Conservation (phyloP, 1,139 yeast genomes). For the Meyerozyma guilliermondii region DNA sequence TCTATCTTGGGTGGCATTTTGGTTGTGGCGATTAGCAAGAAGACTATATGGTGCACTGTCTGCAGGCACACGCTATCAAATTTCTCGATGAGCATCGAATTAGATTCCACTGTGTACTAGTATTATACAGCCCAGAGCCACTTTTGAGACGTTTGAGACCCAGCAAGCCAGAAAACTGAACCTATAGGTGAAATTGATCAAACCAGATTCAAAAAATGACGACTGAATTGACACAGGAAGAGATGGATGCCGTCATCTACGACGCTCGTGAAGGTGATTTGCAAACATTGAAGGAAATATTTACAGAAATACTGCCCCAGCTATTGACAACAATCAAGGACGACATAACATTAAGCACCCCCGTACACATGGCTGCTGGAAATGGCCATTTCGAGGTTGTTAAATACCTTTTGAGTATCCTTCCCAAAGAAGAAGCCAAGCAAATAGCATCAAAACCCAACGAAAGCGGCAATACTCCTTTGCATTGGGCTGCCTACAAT, state of each 20-base stretch:
- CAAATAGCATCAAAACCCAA: slow-evolving; percentile 54
- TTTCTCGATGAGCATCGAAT: slow-evolving; percentile 1
- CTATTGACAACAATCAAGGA: slow-evolving; percentile 53
- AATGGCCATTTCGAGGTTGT: slow-evolving; percentile 81
- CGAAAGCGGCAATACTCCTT: slow-evolving; percentile 83
- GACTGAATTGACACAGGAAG: slow-evolving; percentile 52
- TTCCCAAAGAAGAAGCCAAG: slow-evolving; percentile 40
- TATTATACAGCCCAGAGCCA: no score
- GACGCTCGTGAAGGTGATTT: slow-evolving; percentile 88
- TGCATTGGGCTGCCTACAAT: slow-evolving; percentile 93
- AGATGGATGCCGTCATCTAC: slow-evolving; percentile 72
- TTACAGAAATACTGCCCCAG: slow-evolving; percentile 54
- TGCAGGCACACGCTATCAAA: neutral
- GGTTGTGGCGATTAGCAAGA: neutral
- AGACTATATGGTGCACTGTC: neutral
- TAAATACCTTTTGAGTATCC: slow-evolving; percentile 49
- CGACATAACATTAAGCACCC: slow-evolving; percentile 62
- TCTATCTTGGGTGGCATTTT: slow-evolving; percentile 1
- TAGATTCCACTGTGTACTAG: no score
- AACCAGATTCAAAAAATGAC: neutral
- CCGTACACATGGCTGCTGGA: slow-evolving; percentile 92
- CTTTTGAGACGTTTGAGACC: no score
- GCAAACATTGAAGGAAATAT: slow-evolving; percentile 64
- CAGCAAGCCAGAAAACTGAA: neutral
- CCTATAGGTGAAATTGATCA: neutral